Conservation (phyloP, 768 basidiomycete species). For the Leccinum subtestaceum region DNA sequence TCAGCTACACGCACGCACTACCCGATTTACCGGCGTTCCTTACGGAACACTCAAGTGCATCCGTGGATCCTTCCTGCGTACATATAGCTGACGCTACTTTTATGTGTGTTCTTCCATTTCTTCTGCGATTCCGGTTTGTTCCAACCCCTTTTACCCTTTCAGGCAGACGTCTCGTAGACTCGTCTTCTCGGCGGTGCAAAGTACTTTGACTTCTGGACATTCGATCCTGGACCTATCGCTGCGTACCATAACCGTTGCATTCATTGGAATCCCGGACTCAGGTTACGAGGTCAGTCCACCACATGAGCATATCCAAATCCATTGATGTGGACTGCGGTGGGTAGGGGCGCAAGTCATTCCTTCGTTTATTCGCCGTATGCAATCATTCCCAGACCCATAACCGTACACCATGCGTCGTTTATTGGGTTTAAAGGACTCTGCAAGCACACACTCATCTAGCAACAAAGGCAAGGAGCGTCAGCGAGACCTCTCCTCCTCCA, state of each 20-base stretch:
- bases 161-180: neutral
- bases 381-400: slow-evolving; percentile 12
- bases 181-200: slow-evolving; percentile 3
- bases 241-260: neutral
- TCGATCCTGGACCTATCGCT: neutral
- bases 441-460: slow-evolving; percentile 5
- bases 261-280: neutral
- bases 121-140: slow-evolving; percentile 9
- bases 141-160: neutral
- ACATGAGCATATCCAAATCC: slow-evolving; percentile 3
- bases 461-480: slow-evolving; percentile 27
- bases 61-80: slow-evolving; percentile 7
- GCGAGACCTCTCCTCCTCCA: slow-evolving; percentile 5
- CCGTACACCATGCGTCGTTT: slow-evolving; percentile 30
- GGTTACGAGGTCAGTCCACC: slow-evolving; percentile 15
- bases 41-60: slow-evolving; percentile 13
- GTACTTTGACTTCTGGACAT: neutral
- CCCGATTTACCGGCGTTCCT: slow-evolving; percentile 14
- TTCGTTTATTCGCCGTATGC: slow-evolving; percentile 18
- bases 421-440: slow-evolving; percentile 27
- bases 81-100: slow-evolving; percentile 23
- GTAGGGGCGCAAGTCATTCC: slow-evolving; percentile 7
- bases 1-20: slow-evolving; percentile 8
- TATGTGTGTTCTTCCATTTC: slow-evolving; percentile 10
- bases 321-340: slow-evolving; percentile 19